Evolutionary conservation across 2,329 filamentous ascomycete species (phyloP).

Genomic region (Penicillium concentricum): DNA sequence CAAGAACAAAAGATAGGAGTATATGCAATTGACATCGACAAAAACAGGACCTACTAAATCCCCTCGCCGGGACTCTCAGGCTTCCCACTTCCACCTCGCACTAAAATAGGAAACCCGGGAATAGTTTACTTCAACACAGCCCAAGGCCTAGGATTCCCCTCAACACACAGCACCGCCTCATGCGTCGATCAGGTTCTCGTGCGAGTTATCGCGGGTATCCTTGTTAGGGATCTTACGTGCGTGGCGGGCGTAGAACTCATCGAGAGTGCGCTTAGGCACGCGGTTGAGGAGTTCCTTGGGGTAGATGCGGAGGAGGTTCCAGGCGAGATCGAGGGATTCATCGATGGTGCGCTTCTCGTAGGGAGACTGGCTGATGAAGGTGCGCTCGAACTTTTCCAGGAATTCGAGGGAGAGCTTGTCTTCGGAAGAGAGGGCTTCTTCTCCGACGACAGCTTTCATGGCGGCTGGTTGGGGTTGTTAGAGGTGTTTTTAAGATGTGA

Average conservation of each 20-base stretch:
- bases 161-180: constrained; percentile 21
- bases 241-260: constrained; percentile 74
- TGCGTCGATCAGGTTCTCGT: constrained; percentile 43
- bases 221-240: constrained; percentile 46
- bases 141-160: neutral
- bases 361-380: constrained; percentile 86
- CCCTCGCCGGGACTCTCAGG: neutral
- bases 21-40: constrained; percentile 22
- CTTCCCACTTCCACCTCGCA: neutral
- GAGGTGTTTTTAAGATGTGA: neutral
- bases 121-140: neutral
- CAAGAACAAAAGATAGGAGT: constrained; percentile 21
- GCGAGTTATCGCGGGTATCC: constrained; percentile 48
- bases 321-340: constrained; percentile 93
- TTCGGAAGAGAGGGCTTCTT: constrained; percentile 91
- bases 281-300: constrained; percentile 98
- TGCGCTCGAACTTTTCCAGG: constrained; percentile 95
- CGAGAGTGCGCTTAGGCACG: constrained; percentile 77
- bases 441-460: constrained; percentile 99
- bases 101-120: neutral
- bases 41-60: constrained; percentile 4
- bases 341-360: constrained; percentile 91
- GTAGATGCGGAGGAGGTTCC: constrained; percentile 94
- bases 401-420: constrained; percentile 98
- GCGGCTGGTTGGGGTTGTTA: constrained; percentile 55